Percentiles rank a stretch among this genome's conserved stretches.
These are phyloP conservation scores for Aspergillus mulundensis DNA, from an alignment of 495 filamentous ascomycete species.

Conservation along the genomic window DNA sequence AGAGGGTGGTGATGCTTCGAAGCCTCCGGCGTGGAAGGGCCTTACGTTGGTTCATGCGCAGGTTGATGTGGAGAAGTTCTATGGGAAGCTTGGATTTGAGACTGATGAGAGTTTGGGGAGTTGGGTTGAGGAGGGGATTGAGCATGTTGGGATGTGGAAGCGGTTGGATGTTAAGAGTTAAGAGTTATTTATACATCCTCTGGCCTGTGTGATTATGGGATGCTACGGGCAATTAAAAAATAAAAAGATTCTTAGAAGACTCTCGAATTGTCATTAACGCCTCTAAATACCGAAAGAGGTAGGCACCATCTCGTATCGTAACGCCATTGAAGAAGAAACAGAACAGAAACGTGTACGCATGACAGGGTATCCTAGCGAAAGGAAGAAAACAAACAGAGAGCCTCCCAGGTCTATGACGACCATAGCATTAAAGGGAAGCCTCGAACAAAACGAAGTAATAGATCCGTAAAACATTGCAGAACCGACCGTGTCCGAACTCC, in stretches of 20 bases:
- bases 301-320: constrained; percentile 6
- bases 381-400: constrained; percentile 16
- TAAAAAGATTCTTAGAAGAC: not conserved
- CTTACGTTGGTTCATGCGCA: constrained; percentile 74
- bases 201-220: no score
- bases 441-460: constrained; percentile 8
- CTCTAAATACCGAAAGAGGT: constrained; percentile 7
- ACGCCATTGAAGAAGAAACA: constrained; percentile 14
- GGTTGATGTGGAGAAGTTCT: constrained; percentile 54
- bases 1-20: constrained; percentile 27
- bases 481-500: constrained; percentile 27
- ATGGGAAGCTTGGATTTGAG: constrained; percentile 63
- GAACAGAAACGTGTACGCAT: constrained; percentile 22
- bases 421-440: constrained; percentile 10
- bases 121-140: constrained; percentile 83
- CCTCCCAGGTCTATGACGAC: constrained; percentile 16
- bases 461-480: constrained; percentile 7
- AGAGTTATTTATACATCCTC: no score
- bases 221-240: no score
- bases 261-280: constrained; percentile 10
- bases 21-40: constrained; percentile 53
- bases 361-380: constrained; percentile 38
- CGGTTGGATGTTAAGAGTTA: constrained; percentile 24
- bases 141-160: constrained; percentile 77
- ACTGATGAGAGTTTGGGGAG: constrained; percentile 64